Conservation (phyloP, 2,329 filamentous ascomycete species). For the Zymoseptoria pseudotritici region DNA sequence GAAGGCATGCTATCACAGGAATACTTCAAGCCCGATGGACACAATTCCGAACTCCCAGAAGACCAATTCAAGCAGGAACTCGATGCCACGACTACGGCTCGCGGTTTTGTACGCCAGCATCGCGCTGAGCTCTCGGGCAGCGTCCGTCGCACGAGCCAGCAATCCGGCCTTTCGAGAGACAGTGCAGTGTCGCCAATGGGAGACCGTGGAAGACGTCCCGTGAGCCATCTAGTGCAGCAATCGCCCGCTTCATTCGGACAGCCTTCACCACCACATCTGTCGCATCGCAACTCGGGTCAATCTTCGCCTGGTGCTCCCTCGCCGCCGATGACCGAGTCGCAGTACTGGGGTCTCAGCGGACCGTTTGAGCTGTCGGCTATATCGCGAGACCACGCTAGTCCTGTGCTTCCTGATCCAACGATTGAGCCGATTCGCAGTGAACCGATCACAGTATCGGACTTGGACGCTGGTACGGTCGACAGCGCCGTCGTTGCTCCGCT, state of each 20-base stretch:
- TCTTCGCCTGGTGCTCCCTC: neutral
- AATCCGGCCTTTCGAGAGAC: slow-evolving; percentile 9
- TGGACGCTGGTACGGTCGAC: neutral
- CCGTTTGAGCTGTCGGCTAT: neutral
- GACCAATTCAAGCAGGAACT: slow-evolving; percentile 13
- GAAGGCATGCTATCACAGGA: slow-evolving; percentile 2
- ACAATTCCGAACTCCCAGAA: slow-evolving; percentile 2
- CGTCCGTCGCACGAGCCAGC: slow-evolving; percentile 7
- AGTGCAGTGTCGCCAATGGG: slow-evolving; percentile 11
- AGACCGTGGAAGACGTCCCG: neutral
- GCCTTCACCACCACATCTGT: neutral
- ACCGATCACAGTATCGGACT: neutral
- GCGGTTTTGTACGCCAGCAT: slow-evolving; percentile 3
- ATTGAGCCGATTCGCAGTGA: neutral
- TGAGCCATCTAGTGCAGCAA: neutral
- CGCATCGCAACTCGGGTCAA: neutral
- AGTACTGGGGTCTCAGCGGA: neutral
- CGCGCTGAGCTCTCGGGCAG: slow-evolving; percentile 9
- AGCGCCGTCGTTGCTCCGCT: neutral
- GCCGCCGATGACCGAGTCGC: neutral
- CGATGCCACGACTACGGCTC: slow-evolving; percentile 9
- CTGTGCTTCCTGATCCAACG: neutral
- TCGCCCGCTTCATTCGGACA: neutral
- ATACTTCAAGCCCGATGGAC: slow-evolving; percentile 7
- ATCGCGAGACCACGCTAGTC: neutral